Evolutionary conservation across 805 yeast species (phyloP).

Genomic region (Wickerhamomyces hampshirensis): DNA sequence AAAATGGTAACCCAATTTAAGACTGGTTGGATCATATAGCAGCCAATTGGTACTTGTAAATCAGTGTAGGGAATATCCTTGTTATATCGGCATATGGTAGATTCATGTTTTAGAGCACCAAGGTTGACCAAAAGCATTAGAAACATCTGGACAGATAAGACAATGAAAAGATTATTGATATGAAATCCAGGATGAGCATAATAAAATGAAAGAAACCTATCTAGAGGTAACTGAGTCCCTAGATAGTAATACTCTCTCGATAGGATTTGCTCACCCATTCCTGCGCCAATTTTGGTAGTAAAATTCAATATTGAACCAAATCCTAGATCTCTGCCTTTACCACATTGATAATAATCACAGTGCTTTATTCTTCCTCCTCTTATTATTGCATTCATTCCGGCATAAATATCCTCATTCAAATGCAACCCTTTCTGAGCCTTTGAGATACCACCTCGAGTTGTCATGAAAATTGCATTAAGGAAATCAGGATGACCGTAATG

Average conservation of each 20-base stretch:
- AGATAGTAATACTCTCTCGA: conserved; percentile 89
- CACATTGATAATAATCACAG: conserved; percentile 94
- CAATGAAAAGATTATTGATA: conserved; percentile 82
- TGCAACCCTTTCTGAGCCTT: conserved; percentile 94
- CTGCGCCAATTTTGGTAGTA: conserved; percentile 95
- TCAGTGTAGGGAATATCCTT: conserved; percentile 69
- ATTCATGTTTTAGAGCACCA: conserved; percentile 73
- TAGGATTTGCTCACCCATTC: conserved; percentile 95
- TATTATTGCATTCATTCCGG: conserved; percentile 86
- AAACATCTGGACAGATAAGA: conserved; percentile 81
- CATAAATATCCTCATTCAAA: conserved; percentile 91
- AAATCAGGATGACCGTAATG: conserved; percentile 98
- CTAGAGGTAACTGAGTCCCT: conserved; percentile 86
- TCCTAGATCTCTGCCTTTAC: conserved; percentile 94
- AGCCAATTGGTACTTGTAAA: conserved; percentile 70
- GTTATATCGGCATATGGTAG: conserved; percentile 63
- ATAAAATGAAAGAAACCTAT: conserved; percentile 85
- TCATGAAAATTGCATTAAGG: conserved; percentile 85
- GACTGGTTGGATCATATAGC: conserved; percentile 83
- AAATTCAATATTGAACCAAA: conserved; percentile 89
- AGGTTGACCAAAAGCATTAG: conserved; percentile 74
- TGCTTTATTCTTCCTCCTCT: conserved; percentile 95
- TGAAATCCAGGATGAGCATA: conserved; percentile 98
- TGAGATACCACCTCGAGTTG: conserved; percentile 92
- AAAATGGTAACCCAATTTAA: conserved; percentile 85